Base-by-base conservation (phyloP, 768 basidiomycete genomes). In the Amyloporia xantha region DNA sequence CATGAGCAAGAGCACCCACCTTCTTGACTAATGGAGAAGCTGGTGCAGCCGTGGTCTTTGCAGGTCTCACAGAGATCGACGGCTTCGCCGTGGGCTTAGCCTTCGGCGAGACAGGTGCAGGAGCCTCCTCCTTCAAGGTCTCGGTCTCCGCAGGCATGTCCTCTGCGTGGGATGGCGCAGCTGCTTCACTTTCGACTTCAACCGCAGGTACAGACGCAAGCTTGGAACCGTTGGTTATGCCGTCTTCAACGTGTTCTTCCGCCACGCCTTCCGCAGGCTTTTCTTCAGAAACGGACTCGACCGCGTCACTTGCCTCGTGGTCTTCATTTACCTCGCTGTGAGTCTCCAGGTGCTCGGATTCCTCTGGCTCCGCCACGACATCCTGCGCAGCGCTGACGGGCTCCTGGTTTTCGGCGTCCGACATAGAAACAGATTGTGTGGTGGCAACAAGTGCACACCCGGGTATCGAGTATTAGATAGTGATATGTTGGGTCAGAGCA, bases 21-120 rank as follows among this genome's bases (percentile, higher is more conserved):
- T 84, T 88, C 71, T 85, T 90, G 41, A 82, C 82, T 9, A 73
- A 63, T 48, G 78, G 74, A 17, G 80, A 76, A 36, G 76, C 66
- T 27, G 79, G 72, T 4, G 58, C 58, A 26, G 67, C 70, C 55
- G 67, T 73, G 44, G 70, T 70, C 67, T 79, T 84, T 21, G 70
- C 57, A 49, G 71, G 60, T 60, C 73, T 79, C 50, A 67, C 68
- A 38, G 70, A 63, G 55, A 72, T 66, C 23, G 64, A 56, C 37
- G 63, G 44, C 55, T 52, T 59, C 25, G 59, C 45, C 1, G 57
- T 41, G 25, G 50, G 43, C 52, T 60, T 62, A 20, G 43, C 36
- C 54, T 65, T 64, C 15, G 60, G 57, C 1, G 56, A 48, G 24
- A 51, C 39, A 15, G 54, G 56, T 15, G 54, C 43, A 40, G 50